Evolutionary conservation across 78 protist genomes (phyloP).

Genomic region (Creolimax fragrantissima): DNA sequence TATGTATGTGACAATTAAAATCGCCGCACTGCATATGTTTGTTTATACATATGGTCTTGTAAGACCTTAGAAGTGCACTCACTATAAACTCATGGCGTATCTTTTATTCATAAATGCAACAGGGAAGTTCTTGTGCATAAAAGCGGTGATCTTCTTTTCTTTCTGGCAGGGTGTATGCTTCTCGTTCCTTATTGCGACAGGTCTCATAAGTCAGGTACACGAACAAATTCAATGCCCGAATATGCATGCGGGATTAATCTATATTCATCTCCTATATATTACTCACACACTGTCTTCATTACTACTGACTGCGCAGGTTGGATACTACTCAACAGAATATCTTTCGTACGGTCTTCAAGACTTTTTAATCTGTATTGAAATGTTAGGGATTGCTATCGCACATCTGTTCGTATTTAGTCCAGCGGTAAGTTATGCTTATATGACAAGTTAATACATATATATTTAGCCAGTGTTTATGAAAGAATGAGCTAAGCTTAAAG

Average conservation of each 20-base stretch:
- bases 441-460: too few relatives aligned
- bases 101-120: too few relatives aligned
- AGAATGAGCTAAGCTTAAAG: too few relatives aligned
- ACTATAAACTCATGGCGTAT: too few relatives aligned
- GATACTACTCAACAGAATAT: not conserved
- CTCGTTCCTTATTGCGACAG: not conserved
- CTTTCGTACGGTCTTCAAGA: conserved; percentile 19
- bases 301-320: not conserved
- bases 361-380: conserved; percentile 50
- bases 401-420: conserved; percentile 27
- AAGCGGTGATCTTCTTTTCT: conserved; percentile 45
- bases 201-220: not conserved
- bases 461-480: too few relatives aligned
- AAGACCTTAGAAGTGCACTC: too few relatives aligned
- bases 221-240: not conserved
- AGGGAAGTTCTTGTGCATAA: conserved; percentile 44
- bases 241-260: too few relatives aligned
- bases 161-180: conserved; percentile 38
- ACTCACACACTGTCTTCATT: conserved; percentile 9
- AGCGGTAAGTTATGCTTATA: not conserved
- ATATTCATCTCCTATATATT: too few relatives aligned
- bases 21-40: too few relatives aligned
- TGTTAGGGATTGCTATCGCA: conserved; percentile 16
- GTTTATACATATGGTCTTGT: too few relatives aligned
- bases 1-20: not conserved